phyloP scores from a whole-genome alignment of 768 basidiomycete genomes.

The button mushroom (Agaricus bisporus) region DNA sequence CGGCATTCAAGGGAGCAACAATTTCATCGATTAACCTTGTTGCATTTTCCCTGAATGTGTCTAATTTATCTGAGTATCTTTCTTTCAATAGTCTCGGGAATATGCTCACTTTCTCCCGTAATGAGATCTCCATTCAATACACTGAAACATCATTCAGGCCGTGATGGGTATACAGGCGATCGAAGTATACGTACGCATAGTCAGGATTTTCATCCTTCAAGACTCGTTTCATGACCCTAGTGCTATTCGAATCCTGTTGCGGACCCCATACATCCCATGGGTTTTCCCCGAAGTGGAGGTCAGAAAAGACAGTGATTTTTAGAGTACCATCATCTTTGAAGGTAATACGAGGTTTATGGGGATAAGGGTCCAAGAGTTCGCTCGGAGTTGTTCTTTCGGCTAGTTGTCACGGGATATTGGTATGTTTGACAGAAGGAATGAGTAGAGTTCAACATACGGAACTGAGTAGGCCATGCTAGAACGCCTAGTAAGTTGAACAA shows the following conservation, averaged over 20 bases:
- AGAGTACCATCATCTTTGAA: conserved; percentile 58
- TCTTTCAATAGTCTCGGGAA: neutral
- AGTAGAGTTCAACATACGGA: too few relatives aligned
- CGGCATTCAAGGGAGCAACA: conserved; percentile 51
- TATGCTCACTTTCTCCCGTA: conserved; percentile 56
- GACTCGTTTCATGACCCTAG: conserved; percentile 48
- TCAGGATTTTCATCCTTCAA: conserved; percentile 57
- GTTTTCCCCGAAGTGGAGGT: conserved; percentile 73
- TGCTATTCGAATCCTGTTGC: conserved; percentile 60
- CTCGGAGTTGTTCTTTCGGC: neutral
- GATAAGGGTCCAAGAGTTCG: conserved; percentile 28
- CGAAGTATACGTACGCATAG: conserved; percentile 47
- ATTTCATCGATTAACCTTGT: conserved; percentile 62
- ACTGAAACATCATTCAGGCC: conserved; percentile 23
- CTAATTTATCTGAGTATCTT: conserved; percentile 22
- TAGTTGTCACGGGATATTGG: neutral
- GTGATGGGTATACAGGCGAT: neutral
- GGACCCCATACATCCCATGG: conserved; percentile 67
- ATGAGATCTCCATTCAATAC: conserved; percentile 72
- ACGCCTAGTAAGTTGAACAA: too few relatives aligned
- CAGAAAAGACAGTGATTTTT: conserved; percentile 70
- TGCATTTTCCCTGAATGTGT: conserved; percentile 62
- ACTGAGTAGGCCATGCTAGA: too few relatives aligned
- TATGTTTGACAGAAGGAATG: neutral
- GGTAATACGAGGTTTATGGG: conserved; percentile 36